A percentile compares a stretch with the other conserved stretches of the same genome.
Evolutionary conservation across 345 rosid species (phyloP).

Genomic region (Anastatica hierochuntica): DNA sequence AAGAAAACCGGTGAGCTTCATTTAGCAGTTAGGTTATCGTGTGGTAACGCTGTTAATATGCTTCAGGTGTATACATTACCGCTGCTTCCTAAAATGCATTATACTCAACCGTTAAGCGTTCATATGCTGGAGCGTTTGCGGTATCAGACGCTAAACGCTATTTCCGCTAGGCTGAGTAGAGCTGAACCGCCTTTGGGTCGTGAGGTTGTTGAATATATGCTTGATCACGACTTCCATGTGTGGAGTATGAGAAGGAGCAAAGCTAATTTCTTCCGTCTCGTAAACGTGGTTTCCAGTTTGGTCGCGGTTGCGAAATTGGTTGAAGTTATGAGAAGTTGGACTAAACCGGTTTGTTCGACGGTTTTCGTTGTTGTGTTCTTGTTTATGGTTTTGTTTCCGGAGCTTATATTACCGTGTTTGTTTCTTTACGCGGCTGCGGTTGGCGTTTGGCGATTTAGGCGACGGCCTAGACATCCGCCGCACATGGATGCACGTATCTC

Average conservation of each 20-base stretch:
- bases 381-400: constrained; percentile 38
- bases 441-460: constrained; percentile 47
- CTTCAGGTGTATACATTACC: constrained; percentile 19
- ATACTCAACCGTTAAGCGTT: constrained; percentile 48
- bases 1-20: constrained; percentile 78
- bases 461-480: constrained; percentile 50
- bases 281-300: constrained; percentile 39
- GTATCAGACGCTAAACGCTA: constrained; percentile 56
- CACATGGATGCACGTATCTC: constrained; percentile 62
- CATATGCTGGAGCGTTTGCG: constrained; percentile 45
- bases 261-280: constrained; percentile 55
- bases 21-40: constrained; percentile 56
- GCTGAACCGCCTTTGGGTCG: constrained; percentile 60
- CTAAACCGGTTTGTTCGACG: constrained; percentile 43
- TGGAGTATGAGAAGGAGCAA: constrained; percentile 90
- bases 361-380: constrained; percentile 27
- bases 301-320: constrained; percentile 29
- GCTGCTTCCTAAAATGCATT: constrained; percentile 65
- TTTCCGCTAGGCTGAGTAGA: constrained; percentile 43
- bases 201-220: constrained; percentile 73
- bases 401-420: constrained; percentile 38
- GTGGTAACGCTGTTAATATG: constrained; percentile 16
- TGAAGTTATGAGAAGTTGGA: constrained; percentile 42
- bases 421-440: constrained; percentile 36
- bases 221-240: constrained; percentile 50